A percentile compares a stretch with the other conserved stretches of the same genome.
Conservation (phyloP, 2,329 filamentous ascomycete genomes). For the Diaporthe australafricana region DNA sequence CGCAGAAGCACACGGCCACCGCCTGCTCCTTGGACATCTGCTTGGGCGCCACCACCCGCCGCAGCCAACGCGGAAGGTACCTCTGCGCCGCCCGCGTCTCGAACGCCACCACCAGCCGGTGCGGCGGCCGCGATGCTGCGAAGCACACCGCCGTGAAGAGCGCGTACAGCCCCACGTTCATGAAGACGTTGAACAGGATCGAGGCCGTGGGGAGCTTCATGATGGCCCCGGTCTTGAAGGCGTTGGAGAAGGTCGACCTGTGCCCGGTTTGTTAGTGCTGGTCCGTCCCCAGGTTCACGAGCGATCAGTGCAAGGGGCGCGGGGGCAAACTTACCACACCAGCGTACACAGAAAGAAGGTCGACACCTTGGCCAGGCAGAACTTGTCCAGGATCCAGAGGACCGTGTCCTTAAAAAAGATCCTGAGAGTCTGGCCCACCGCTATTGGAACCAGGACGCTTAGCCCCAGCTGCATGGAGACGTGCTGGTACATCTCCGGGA, state of each 20-base stretch:
- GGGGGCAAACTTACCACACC: slow-evolving; percentile 57
- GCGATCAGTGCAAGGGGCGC: slow-evolving; percentile 45
- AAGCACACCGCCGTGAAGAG: slow-evolving; percentile 74
- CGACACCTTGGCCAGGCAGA: slow-evolving; percentile 64
- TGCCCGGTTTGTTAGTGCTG: background rate
- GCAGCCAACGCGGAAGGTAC: slow-evolving; percentile 45
- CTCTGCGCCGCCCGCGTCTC: slow-evolving; percentile 49
- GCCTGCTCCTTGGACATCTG: slow-evolving; percentile 71
- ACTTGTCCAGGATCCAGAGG: slow-evolving; percentile 62
- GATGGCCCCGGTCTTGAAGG: slow-evolving; percentile 73
- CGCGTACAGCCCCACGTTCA: slow-evolving; percentile 72
- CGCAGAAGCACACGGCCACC: slow-evolving; percentile 79
- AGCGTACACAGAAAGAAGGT: slow-evolving; percentile 60
- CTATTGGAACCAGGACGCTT: slow-evolving; percentile 73
- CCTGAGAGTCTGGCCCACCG: slow-evolving; percentile 70
- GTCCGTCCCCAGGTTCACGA: background rate
- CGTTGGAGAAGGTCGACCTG: slow-evolving; percentile 76
- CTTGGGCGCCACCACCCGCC: slow-evolving; percentile 55
- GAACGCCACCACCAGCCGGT: slow-evolving; percentile 44
- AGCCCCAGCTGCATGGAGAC: slow-evolving; percentile 78
- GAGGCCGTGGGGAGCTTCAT: slow-evolving; percentile 68
- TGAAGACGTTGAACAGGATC: slow-evolving; percentile 74
- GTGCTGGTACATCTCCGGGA: slow-evolving; percentile 71
- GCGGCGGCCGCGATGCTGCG: slow-evolving; percentile 58
- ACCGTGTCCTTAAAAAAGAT: slow-evolving; percentile 62